phyloP scores from a whole-genome alignment of 2,329 filamentous ascomycete genomes.

The Calonectria henricotiae region DNA sequence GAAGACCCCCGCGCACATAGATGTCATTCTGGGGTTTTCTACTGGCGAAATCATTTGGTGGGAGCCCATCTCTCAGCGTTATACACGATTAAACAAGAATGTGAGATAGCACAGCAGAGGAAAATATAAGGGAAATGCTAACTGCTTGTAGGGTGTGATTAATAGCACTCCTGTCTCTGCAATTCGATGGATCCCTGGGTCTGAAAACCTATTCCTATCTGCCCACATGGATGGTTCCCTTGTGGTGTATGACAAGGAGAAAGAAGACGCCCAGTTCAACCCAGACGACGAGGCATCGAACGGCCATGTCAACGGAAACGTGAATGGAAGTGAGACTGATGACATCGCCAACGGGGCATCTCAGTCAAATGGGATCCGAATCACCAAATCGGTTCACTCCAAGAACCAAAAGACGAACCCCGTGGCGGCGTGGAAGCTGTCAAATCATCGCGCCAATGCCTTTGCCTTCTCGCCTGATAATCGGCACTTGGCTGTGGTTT shows the following conservation, averaged over 20 bases:
- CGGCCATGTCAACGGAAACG: constrained; percentile 66
- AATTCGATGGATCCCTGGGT: constrained; percentile 94
- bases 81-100: constrained; percentile 97
- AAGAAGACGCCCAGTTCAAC: constrained; percentile 87
- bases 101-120: constrained; percentile 61
- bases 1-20: constrained; percentile 85
- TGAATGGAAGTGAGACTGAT: constrained; percentile 72
- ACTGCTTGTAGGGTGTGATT: constrained; percentile 79
- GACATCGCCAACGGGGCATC: constrained; percentile 56
- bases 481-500: constrained; percentile 88
- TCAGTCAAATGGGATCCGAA: constrained; percentile 71
- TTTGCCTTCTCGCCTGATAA: constrained; percentile 95
- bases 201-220: constrained; percentile 92
- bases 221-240: constrained; percentile 93
- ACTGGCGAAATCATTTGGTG: constrained; percentile 99
- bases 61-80: constrained; percentile 96
- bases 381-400: constrained; percentile 94
- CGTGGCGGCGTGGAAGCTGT: constrained; percentile 92
- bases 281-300: constrained; percentile 73
- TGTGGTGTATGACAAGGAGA: constrained; percentile 97
- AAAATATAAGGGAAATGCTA: constrained; percentile 28
- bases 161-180: constrained; percentile 88
- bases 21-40: constrained; percentile 95
- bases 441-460: constrained; percentile 90
- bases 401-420: constrained; percentile 95